Evolutionary conservation across 1,284 basidiomycete species (phyloP), one percentile per base, ranked within the genome.

Genomic region (Ustilago esculenta): DNA sequence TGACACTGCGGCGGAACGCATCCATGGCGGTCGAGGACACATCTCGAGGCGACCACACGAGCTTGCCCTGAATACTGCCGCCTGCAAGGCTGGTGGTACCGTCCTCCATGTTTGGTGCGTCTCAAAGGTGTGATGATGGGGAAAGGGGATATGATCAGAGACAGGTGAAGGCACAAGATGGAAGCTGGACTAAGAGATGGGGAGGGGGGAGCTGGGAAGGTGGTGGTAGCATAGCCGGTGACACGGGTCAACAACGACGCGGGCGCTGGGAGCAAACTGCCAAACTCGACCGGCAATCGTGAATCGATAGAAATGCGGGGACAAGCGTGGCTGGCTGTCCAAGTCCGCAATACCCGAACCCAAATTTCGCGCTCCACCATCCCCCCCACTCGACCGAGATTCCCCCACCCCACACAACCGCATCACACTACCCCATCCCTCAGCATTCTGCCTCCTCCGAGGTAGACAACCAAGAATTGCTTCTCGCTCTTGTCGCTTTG

Each of bases 1-100:
- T 91, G 71, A 90, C 84, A 56, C 82, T 84, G 56, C 84, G 70
- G 27, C 87, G 85, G 82, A 92, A 89, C 18, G 82, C 84, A 67
- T 85, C 84, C 12, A 87, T 86, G 17, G 87, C 85, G 20, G 89
- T 85, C 6, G 81, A 61, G 23, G 85, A 81, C 18, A 85, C 83
- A 61, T 84, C 82, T n/a, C 75, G 37, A 12, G 89, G 89, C 24
- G 76, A 39, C 66, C 67, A 73, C 73, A 86, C 76, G 45, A 71
- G 63, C 25, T 53, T 52, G 53, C 72, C 67, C 23, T 67, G 69
- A n/a, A 73, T 45, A 35, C 40, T 36, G 40, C 25, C 15, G 33
- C 40, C 21, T 30, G 29, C 15, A 14, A n/a, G 10, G 39, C 20
- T 36, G 20, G 18, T 39, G 34, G 14, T 42, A 27, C 27, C 42